A percentile compares a stretch with the other conserved stretches of the same genome.
Evolutionary conservation across 805 yeast genomes (phyloP).

Genomic region (Suhomyces sp.): DNA sequence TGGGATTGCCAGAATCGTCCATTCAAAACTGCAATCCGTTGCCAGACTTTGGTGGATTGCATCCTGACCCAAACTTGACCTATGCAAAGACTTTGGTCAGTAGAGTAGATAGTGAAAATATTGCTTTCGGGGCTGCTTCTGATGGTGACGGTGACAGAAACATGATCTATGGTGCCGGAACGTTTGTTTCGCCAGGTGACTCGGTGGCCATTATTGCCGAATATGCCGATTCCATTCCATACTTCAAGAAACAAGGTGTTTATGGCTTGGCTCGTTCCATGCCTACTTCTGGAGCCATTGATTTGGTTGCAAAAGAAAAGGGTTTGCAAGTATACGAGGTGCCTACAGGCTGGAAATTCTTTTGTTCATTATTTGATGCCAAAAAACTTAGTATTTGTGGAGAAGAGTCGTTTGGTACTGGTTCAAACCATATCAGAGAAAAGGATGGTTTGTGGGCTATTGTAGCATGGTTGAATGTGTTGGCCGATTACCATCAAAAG

Average conservation of each 20-base stretch:
- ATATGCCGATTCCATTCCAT: slow-evolving; percentile 86
- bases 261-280: slow-evolving; percentile 93
- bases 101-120: slow-evolving; percentile 74
- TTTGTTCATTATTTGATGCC: slow-evolving; percentile 93
- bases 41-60: slow-evolving; percentile 95
- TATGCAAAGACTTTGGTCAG: slow-evolving; percentile 87
- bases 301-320: slow-evolving; percentile 78
- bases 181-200: slow-evolving; percentile 98
- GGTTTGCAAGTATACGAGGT: slow-evolving; percentile 83
- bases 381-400: slow-evolving; percentile 94
- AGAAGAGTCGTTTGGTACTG: slow-evolving; percentile 97
- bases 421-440: slow-evolving; percentile 95
- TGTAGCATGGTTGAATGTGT: slow-evolving; percentile 92
- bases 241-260: slow-evolving; percentile 80
- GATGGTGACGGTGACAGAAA: slow-evolving; percentile 99
- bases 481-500: slow-evolving; percentile 72
- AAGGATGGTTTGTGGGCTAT: slow-evolving; percentile 98
- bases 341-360: slow-evolving; percentile 99
- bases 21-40: slow-evolving; percentile 77
- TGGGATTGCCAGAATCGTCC: slow-evolving; percentile 67
- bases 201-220: slow-evolving; percentile 97
- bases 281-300: slow-evolving; percentile 96
- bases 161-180: slow-evolving; percentile 93
- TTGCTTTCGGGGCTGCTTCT: slow-evolving; percentile 97
- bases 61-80: slow-evolving; percentile 96